Conservation (phyloP, 495 filamentous ascomycete species). For the Podospora tetraspora region DNA sequence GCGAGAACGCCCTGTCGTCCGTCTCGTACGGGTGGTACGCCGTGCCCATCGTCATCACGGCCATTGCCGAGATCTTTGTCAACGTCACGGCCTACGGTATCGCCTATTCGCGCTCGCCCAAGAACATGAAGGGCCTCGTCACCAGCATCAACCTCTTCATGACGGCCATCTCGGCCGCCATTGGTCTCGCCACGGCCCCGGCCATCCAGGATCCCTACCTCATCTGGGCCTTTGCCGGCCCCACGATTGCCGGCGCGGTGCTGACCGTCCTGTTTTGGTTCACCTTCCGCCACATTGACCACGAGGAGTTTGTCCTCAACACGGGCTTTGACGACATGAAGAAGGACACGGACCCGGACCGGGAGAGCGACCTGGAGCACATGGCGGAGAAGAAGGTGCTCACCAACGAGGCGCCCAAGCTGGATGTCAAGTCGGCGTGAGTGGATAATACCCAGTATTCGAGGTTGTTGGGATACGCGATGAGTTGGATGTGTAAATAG, state of each 20-base stretch:
- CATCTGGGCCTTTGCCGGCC: slow-evolving; percentile 49
- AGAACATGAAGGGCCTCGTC: slow-evolving; percentile 63
- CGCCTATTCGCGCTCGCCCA: slow-evolving; percentile 63
- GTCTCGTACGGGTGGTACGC: slow-evolving; percentile 40
- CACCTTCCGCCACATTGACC: slow-evolving; percentile 41
- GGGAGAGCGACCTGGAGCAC: slow-evolving; percentile 37
- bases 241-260: slow-evolving; percentile 40
- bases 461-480: neutral
- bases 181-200: slow-evolving; percentile 52
- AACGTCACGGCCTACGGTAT: slow-evolving; percentile 66
- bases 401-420: neutral
- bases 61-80: slow-evolving; percentile 62
- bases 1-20: slow-evolving; percentile 40
- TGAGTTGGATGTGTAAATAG: neutral
- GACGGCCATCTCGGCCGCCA: slow-evolving; percentile 50
- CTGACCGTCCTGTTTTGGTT: slow-evolving; percentile 44
- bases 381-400: neutral
- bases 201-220: slow-evolving; percentile 56
- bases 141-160: slow-evolving; percentile 55
- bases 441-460: neutral
- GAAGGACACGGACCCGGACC: slow-evolving; percentile 37
- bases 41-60: slow-evolving; percentile 45
- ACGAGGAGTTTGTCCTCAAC: slow-evolving; percentile 41
- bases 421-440: neutral
- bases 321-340: slow-evolving; percentile 34